Evolutionary conservation across 805 yeast genomes (phyloP).

Genomic region (Zygoascus bituminiphila): DNA sequence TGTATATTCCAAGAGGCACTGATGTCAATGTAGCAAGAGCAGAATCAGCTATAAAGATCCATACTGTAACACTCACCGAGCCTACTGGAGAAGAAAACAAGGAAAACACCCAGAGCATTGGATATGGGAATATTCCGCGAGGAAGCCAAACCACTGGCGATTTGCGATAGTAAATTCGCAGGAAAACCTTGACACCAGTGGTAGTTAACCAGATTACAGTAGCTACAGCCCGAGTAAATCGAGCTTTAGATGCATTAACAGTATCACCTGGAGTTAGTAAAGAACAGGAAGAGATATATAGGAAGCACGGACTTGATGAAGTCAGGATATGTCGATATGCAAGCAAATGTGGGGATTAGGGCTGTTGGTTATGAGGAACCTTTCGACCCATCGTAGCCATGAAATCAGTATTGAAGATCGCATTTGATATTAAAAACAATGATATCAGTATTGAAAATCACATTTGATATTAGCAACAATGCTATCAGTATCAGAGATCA

Average conservation of each 20-base stretch:
- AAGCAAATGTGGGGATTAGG: no score
- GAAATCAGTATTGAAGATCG: no score
- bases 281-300: no score
- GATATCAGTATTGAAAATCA: no score
- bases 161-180: slow-evolving; percentile 47
- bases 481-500: no score
- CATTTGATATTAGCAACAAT: no score
- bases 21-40: slow-evolving; percentile 14
- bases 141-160: slow-evolving; percentile 53
- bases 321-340: no score
- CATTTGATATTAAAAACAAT: no score
- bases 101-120: slow-evolving; percentile 49
- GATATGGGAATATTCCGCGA: slow-evolving; percentile 44
- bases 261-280: slow-evolving; percentile 15
- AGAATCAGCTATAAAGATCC: slow-evolving; percentile 39
- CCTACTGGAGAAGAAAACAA: slow-evolving; percentile 58
- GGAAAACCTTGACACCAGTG: slow-evolving; percentile 33
- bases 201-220: slow-evolving; percentile 34
- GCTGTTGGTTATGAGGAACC: no score
- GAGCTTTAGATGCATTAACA: slow-evolving; percentile 32
- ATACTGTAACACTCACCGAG: slow-evolving; percentile 49
- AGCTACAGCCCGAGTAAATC: slow-evolving; percentile 31
- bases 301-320: no score
- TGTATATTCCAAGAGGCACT: neutral
- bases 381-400: no score